Evolutionary conservation across 2,329 filamentous ascomycete species (phyloP), one percentile per base, ranked within the genome.

Genomic region (Mollisia scopiformis): DNA sequence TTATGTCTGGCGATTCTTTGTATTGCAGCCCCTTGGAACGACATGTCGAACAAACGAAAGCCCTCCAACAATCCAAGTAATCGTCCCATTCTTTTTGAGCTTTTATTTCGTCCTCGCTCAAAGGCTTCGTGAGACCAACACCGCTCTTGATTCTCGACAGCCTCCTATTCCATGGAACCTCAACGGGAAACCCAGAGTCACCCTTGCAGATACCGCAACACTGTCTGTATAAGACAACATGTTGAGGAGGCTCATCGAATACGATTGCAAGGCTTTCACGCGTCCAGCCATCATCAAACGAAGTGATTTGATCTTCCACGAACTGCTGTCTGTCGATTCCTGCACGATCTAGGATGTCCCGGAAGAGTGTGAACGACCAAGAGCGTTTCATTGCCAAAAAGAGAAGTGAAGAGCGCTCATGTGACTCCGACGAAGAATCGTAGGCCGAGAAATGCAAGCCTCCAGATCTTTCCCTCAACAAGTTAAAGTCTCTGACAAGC

Each of bases 61-160:
- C 39, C n/a, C 11, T 21, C 39, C 39, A 23, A 28, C 28, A 13
- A 31, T 16, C n/a, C 23, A 27, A 8, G 13, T 16, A 49, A n/a
- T 53, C 28, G 2, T 58, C 57, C 57, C 35, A 58, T 11, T 21
- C 13, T 30, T 46, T 30, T 28, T 58, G 57, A 25, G 46, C 47
- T 14, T 11, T 16, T 35, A 33, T 4, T 37, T 58, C 57, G 41
- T 58, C 39, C 35, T 58, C 57, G 35, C 35, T 33, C 8, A 58
- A 28, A 52, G 57, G 37, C 16, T 11, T 21, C 25, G 46, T 27
- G 4, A 30, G 35, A 41, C 47, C 49, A 5, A 53, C 6, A 16
- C 57, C 57, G 11, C 16, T 28, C 33, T 54, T 58, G n/a, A 57
- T 33, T 35, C 41, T 57, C 19, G 5, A n/a, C 13, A 56, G 23